phyloP scores from a whole-genome alignment of 2,329 filamentous ascomycete species.

The Monilinia fructicola region DNA sequence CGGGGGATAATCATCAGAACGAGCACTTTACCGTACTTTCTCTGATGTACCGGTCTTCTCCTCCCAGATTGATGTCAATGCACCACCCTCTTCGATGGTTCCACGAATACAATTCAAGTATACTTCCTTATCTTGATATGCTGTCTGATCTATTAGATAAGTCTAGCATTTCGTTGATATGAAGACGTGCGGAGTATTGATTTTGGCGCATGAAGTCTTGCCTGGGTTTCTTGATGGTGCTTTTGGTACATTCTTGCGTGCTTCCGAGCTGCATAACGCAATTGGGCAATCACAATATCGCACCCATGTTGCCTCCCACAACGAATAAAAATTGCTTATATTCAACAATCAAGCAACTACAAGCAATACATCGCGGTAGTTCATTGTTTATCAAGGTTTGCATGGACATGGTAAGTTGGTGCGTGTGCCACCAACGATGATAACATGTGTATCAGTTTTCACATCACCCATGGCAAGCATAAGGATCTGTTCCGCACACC shows the following conservation, averaged over 20 bases:
- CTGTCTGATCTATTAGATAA: neutral
- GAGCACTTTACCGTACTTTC: neutral
- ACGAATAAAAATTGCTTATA: neutral
- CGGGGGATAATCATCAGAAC: neutral
- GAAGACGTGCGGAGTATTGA: neutral
- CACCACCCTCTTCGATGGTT: neutral
- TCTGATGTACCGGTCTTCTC: neutral
- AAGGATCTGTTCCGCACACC: neutral
- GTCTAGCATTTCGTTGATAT: neutral
- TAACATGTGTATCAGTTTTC: slow-evolving; percentile 10
- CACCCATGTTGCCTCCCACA: neutral
- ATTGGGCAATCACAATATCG: neutral
- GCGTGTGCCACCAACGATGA: neutral
- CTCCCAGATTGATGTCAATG: neutral
- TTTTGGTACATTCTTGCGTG: slow-evolving; percentile 14
- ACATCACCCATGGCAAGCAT: neutral
- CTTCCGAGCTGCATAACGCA: neutral
- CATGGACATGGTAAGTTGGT: neutral
- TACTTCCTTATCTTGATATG: neutral
- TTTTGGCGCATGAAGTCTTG: neutral
- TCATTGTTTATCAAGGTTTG: neutral
- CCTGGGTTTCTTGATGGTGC: slow-evolving; percentile 4
- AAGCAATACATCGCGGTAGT: neutral
- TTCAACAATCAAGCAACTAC: neutral
- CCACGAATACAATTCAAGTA: neutral